phyloP scores from a whole-genome alignment of 2,329 filamentous ascomycete genomes.

The Cryoendolithus antarcticus region DNA sequence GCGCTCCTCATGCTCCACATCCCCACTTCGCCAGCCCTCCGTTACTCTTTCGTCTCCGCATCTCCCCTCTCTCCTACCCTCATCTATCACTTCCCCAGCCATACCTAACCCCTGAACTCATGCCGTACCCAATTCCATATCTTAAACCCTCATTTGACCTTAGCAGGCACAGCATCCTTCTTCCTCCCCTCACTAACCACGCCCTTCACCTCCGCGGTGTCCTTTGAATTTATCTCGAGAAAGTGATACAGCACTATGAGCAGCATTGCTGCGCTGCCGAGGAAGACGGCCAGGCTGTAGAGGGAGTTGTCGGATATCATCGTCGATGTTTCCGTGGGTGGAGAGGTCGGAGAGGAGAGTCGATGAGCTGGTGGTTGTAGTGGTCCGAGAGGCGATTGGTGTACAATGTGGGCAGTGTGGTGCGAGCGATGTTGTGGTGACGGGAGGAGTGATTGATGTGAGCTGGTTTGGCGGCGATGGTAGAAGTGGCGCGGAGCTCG shows the following conservation, averaged over 20 bases:
- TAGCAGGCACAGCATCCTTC: constrained; percentile 20
- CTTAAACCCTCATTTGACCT: constrained; percentile 10
- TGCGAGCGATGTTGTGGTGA: too few relatives aligned
- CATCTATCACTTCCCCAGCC: too few relatives aligned
- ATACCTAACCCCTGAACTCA: not conserved
- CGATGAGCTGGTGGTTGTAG: too few relatives aligned
- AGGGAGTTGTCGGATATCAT: constrained; percentile 95
- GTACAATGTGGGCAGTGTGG: too few relatives aligned
- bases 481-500: too few relatives aligned
- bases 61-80: not conserved
- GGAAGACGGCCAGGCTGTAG: constrained; percentile 83
- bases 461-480: too few relatives aligned
- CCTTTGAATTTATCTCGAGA: constrained; percentile 80
- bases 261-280: constrained; percentile 79
- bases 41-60: not conserved
- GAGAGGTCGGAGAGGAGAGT: too few relatives aligned
- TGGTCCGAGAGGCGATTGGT: too few relatives aligned
- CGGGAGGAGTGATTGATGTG: too few relatives aligned
- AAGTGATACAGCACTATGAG: constrained; percentile 94
- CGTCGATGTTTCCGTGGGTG: constrained; percentile 26
- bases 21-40: too few relatives aligned
- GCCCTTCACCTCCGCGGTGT: constrained; percentile 24
- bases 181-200: constrained; percentile 19
- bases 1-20: too few relatives aligned
- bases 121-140: not conserved